Conservation (phyloP, 192 early-diverging fungal genomes). For the Coemansia sp. region DNA sequence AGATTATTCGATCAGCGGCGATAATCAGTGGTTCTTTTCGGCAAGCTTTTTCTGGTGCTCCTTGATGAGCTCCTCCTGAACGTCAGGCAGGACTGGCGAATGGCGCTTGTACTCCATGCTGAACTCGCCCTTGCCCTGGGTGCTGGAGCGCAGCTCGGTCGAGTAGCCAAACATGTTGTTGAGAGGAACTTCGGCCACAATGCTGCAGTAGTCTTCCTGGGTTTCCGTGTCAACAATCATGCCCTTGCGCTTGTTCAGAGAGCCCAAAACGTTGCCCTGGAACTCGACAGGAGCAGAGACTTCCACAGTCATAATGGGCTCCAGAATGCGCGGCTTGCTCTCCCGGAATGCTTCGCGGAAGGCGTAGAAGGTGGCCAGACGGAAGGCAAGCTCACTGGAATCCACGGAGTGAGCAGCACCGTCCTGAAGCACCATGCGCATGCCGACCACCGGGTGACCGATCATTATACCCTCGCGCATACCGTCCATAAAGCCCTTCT, state of each 20-base stretch:
- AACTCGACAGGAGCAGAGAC: constrained; percentile 89
- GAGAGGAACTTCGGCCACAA: constrained; percentile 84
- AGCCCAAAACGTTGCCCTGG: constrained; percentile 87
- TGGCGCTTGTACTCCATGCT: constrained; percentile 95
- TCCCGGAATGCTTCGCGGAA: constrained; percentile 88
- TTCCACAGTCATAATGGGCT: constrained; percentile 95
- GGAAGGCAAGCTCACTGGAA: constrained; percentile 95
- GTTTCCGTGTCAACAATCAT: constrained; percentile 90
- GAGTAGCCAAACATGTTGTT: constrained; percentile 99
- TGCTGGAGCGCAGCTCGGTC: constrained; percentile 86
- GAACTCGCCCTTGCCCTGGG: constrained; percentile 98
- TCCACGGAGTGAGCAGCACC: constrained; percentile 91
- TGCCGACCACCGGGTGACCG: constrained; percentile 83
- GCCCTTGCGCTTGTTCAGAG: constrained; percentile 96
- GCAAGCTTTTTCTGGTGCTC: constrained; percentile 77
- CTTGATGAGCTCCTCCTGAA: constrained; percentile 84
- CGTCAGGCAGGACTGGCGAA: constrained; percentile 68
- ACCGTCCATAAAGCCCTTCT: constrained; percentile 94
- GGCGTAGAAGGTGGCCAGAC: constrained; percentile 77
- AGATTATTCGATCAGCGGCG: constrained; percentile 1
- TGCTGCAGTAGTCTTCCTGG: constrained; percentile 87
- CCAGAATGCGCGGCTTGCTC: constrained; percentile 80
- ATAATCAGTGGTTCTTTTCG: constrained; percentile 45
- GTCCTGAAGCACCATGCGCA: constrained; percentile 88
- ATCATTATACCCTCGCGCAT: constrained; percentile 87